Evolutionary conservation across 768 basidiomycete genomes (phyloP).

Genomic region (Steccherinum ochraceum): DNA sequence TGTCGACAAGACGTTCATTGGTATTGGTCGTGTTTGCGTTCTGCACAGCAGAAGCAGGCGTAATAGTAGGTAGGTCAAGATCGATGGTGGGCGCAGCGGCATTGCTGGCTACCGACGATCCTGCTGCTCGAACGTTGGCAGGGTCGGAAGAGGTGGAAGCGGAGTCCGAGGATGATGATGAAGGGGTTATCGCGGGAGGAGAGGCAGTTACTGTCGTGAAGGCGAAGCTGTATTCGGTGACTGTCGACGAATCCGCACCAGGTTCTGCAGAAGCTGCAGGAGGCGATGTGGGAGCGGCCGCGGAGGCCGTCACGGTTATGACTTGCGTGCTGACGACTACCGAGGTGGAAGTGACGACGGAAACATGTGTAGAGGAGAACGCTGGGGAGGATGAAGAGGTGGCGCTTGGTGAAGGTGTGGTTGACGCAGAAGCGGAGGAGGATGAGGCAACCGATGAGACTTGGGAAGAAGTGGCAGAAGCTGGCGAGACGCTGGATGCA

Average conservation of each 20-base stretch:
- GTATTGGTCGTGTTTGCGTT: too few species aligned
- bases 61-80: neutral
- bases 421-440: neutral
- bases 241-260: constrained; percentile 1
- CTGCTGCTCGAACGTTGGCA: neutral
- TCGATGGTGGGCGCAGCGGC: neutral
- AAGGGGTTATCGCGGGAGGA: neutral
- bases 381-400: neutral
- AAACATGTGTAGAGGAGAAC: neutral
- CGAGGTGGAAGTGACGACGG: constrained; percentile 9
- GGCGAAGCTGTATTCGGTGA: constrained; percentile 1
- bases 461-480: neutral
- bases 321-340: constrained; percentile 19
- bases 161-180: neutral
- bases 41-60: neutral
- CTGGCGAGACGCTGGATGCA: neutral
- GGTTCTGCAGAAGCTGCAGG: neutral
- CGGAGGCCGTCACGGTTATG: constrained; percentile 17
- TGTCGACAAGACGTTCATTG: too few species aligned
- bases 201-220: constrained; percentile 1
- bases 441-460: neutral
- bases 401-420: neutral
- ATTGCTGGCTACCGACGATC: neutral
- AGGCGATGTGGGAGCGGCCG: neutral
- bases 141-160: neutral